Base-by-base conservation (phyloP, 2,329 filamentous ascomycete genomes). In the Pseudogymnoascus sp. region DNA sequence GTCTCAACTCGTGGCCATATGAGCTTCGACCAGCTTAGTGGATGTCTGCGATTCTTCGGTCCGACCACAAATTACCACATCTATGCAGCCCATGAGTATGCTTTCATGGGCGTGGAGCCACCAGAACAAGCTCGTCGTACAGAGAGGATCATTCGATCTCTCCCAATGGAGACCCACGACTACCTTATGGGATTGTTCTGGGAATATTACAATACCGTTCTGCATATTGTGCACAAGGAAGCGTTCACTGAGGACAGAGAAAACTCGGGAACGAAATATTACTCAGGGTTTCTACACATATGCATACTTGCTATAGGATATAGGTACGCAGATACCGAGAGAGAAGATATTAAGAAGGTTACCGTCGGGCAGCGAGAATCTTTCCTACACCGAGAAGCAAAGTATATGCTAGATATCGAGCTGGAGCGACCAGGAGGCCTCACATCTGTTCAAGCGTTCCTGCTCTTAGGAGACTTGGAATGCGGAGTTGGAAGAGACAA, bases 21-120 rank as follows among this genome's bases (percentile, higher is more conserved):
- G 9, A 78, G 78, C 15, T 80, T 82, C 63, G 80, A 83, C 65
- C 80, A 80, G 65, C 71, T 81, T 1, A 80, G 77, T 19, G 80
- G 80, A 4, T 73, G 78, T n/a, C 69, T 81, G 5, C 76, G 80
- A 23, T 83, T 81, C 72, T 83, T 82, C 63, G 81, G 81, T 1
- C 79, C 80, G 1, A 82, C 80, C 3, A 80, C 80, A 59, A 83
- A 82, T 70, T 79, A 77, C 63, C 80, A 83, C 62, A 78, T 83
- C 1, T 79, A 82, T 65, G 79, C 79, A 3, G 75, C 76, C 33
- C 70, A 75, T 1, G 68, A 73, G 1, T 72, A 73, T n/a, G 64
- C 69, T 0, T 70, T 73, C 13, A 71, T 75, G 53, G 72, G 71
- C 1, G 72, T 73, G 13, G 77, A 80, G 63, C 73, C 76, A 3